Evolutionary conservation across 2,329 filamentous ascomycete species (phyloP).

Genomic region (Akanthomyces muscarius): DNA sequence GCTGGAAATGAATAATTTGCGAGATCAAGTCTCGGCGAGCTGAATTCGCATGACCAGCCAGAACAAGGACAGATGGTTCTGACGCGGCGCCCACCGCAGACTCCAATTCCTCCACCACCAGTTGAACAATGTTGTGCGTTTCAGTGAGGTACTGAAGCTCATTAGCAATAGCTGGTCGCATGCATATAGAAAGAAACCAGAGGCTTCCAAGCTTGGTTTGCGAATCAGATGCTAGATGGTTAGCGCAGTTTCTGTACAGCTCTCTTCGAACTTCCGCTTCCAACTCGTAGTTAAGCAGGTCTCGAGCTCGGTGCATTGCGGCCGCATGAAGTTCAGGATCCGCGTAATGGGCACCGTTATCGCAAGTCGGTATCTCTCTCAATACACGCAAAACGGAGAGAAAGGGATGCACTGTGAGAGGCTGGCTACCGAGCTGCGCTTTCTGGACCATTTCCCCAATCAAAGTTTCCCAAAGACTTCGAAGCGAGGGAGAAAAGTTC

Average conservation of each 20-base stretch:
- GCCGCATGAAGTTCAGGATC: conserved; percentile 61
- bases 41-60: conserved; percentile 45
- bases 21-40: conserved; percentile 56
- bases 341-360: conserved; percentile 50
- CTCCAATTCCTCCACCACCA: conserved; percentile 63
- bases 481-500: conserved; percentile 57
- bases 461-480: conserved; percentile 57
- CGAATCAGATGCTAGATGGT: conserved; percentile 62
- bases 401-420: conserved; percentile 41
- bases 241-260: conserved; percentile 64
- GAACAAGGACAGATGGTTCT: conserved; percentile 25
- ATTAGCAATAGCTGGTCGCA: conserved; percentile 41
- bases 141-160: conserved; percentile 56
- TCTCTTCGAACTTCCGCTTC: conserved; percentile 51
- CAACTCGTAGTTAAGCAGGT: conserved; percentile 55
- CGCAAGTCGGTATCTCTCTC: conserved; percentile 62
- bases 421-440: conserved; percentile 32
- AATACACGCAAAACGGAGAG: conserved; percentile 62
- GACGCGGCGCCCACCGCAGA: conserved; percentile 38
- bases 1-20: conserved; percentile 56
- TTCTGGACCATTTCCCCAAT: conserved; percentile 48
- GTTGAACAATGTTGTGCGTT: conserved; percentile 56
- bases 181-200: conserved; percentile 54
- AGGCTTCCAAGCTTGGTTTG: conserved; percentile 68
- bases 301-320: conserved; percentile 57